Conservation (phyloP, 805 yeast species). For the Candida tibetensis region DNA sequence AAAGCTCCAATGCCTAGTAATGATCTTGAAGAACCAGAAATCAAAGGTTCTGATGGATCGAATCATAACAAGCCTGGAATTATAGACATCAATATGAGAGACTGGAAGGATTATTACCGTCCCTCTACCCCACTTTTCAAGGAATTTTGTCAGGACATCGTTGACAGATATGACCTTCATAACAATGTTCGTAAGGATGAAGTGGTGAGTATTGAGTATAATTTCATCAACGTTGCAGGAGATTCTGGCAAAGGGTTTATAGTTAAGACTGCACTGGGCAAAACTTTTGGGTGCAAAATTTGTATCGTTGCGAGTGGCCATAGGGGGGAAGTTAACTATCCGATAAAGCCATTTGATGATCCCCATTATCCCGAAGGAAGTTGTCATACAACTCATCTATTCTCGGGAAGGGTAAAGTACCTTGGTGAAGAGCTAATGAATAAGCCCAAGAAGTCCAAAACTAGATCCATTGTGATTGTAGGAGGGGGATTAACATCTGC, state of each 20-base stretch:
- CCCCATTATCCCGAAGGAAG: slow-evolving; percentile 21
- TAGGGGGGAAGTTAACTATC: slow-evolving; percentile 33
- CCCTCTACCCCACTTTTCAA: slow-evolving; percentile 40
- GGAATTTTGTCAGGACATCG: slow-evolving; percentile 37
- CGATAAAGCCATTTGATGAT: slow-evolving; percentile 19
- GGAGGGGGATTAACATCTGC: slow-evolving; percentile 50
- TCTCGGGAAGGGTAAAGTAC: slow-evolving; percentile 22
- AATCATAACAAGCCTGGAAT: slow-evolving; percentile 32
- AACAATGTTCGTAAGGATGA: slow-evolving; percentile 30
- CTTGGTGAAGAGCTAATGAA: slow-evolving; percentile 15
- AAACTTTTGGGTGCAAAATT: slow-evolving; percentile 29
- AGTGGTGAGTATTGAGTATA: slow-evolving; percentile 32
- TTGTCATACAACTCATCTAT: slow-evolving; percentile 39
- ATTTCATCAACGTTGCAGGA: slow-evolving; percentile 21
- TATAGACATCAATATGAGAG: slow-evolving; percentile 44
- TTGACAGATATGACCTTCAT: slow-evolving; percentile 30
- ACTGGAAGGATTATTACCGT: slow-evolving; percentile 43
- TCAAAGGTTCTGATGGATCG: not conserved
- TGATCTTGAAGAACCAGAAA: slow-evolving; percentile 3
- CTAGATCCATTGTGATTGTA: slow-evolving; percentile 29
- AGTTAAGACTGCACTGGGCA: slow-evolving; percentile 29
- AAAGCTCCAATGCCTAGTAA: slow-evolving; percentile 17
- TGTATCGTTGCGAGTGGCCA: slow-evolving; percentile 39
- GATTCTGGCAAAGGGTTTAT: slow-evolving; percentile 32
- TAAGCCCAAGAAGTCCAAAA: slow-evolving; percentile 8